Conservation (phyloP, 2,329 filamentous ascomycete genomes). For the Exophiala aquamarina region DNA sequence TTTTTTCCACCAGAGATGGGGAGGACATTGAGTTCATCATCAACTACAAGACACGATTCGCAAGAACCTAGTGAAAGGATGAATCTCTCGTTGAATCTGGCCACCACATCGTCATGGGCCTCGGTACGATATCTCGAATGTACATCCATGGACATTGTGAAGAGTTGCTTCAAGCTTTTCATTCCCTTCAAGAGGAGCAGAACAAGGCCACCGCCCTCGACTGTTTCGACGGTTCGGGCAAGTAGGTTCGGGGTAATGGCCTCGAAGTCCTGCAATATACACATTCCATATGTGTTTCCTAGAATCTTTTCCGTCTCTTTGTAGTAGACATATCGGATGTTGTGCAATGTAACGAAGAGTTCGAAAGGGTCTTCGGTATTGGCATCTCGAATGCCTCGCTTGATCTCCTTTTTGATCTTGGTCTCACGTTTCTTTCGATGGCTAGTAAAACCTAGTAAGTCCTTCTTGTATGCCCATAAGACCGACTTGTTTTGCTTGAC, state of each 20-base stretch:
- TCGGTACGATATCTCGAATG: constrained; percentile 96
- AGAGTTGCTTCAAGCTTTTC: constrained; percentile 94
- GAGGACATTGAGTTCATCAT: constrained; percentile 95
- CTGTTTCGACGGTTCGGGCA: constrained; percentile 92
- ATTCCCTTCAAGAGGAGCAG: constrained; percentile 91
- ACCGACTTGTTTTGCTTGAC: constrained; percentile 96
- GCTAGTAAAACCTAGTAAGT: constrained; percentile 89
- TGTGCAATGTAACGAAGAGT: constrained; percentile 91
- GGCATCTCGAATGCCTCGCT: constrained; percentile 85
- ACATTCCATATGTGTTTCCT: constrained; percentile 98
- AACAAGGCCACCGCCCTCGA: constrained; percentile 92
- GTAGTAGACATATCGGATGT: constrained; percentile 99
- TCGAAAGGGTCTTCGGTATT: constrained; percentile 96
- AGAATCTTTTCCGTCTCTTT: constrained; percentile 99
- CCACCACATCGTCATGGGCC: constrained; percentile 90
- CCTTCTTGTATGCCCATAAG: constrained; percentile 98
- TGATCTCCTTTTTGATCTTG: constrained; percentile 98
- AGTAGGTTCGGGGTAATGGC: constrained; percentile 96
- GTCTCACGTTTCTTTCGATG: constrained; percentile 97
- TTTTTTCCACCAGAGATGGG: constrained; percentile 94
- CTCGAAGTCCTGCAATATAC: constrained; percentile 96
- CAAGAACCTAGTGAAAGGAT: constrained; percentile 94
- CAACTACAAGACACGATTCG: constrained; percentile 89
- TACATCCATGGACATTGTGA: constrained; percentile 96
- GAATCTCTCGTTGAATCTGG: constrained; percentile 96